Conservation (phyloP, 441 rosid genomes). For the Populus trichocarpa region DNA sequence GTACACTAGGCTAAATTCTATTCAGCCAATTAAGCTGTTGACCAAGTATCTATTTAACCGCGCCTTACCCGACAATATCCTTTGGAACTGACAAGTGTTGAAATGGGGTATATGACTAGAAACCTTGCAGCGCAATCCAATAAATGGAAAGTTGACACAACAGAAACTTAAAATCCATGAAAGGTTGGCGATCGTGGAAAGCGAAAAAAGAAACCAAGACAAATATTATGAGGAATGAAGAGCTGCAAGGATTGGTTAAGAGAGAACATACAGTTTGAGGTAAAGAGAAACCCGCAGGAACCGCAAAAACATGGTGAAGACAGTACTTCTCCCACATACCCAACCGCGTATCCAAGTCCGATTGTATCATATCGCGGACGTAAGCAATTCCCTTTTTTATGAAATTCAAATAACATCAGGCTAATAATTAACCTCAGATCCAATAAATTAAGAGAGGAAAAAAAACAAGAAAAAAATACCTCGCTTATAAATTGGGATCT, state of each 20-base stretch:
- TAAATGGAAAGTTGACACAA: no score
- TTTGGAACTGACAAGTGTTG: no score
- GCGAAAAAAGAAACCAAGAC: background rate
- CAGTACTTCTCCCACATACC: constrained; percentile 74
- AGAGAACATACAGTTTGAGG: constrained; percentile 49
- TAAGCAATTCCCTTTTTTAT: constrained; percentile 47
- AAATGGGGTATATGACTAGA: no score
- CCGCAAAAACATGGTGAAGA: constrained; percentile 54
- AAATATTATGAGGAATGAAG: background rate
- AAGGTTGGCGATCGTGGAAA: no score
- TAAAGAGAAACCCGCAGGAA: constrained; percentile 62
- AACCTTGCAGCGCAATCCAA: no score
- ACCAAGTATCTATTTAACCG: no score
- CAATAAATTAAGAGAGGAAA: background rate
- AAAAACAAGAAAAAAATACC: constrained; percentile 26
- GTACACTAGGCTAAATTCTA: no score
- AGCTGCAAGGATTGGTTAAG: background rate
- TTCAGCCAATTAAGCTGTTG: no score
- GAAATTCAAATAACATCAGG: background rate
- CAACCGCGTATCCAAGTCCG: constrained; percentile 51
- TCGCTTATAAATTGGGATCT: constrained; percentile 45
- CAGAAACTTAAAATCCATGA: no score
- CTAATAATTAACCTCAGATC: background rate
- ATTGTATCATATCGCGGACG: constrained; percentile 47
- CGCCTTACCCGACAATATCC: no score